Evolutionary conservation across 768 basidiomycete genomes (phyloP).

Genomic region (Pulveroboletus ravenelii): DNA sequence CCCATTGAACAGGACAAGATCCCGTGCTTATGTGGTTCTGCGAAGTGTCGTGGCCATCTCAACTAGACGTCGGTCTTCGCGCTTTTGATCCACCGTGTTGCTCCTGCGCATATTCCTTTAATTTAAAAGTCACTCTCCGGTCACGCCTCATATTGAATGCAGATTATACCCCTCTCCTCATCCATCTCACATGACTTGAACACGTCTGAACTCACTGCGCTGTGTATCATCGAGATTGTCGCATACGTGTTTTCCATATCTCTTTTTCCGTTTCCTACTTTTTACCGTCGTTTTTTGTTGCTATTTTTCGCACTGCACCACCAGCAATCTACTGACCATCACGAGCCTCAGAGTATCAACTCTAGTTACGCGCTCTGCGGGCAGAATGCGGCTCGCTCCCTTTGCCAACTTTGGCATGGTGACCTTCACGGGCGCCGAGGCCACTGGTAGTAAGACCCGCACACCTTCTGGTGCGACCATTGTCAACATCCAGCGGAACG

Average conservation of each 20-base stretch:
- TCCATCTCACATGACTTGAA: conserved; percentile 4
- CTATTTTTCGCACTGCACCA: conserved; percentile 6
- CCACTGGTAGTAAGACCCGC: background rate
- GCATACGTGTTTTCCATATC: conserved; percentile 11
- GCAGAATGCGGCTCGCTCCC: too few species aligned
- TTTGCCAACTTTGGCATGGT: conserved; percentile 6
- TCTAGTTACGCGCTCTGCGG: conserved; percentile 3
- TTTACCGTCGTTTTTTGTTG: background rate
- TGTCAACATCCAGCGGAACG: conserved; percentile 3
- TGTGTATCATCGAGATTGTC: conserved; percentile 29
- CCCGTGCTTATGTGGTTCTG: conserved; percentile 85
- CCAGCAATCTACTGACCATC: conserved; percentile 17
- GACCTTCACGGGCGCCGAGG: conserved; percentile 2
- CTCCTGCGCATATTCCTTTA: background rate
- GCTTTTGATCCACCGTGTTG: background rate
- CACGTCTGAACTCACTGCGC: conserved; percentile 20
- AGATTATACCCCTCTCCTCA: conserved; percentile 19
- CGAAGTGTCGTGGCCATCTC: conserved; percentile 91
- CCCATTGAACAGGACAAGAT: conserved; percentile 98
- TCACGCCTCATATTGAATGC: conserved; percentile 10
- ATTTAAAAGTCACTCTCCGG: background rate
- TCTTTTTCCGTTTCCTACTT: background rate
- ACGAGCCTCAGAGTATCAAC: background rate
- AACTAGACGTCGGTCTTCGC: conserved; percentile 52
- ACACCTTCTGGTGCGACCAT: background rate